Evolutionary conservation across 176 grass and related monocot species (phyloP), one percentile per base, ranked within the genome.

Genomic region (Neostapfia colusana): DNA sequence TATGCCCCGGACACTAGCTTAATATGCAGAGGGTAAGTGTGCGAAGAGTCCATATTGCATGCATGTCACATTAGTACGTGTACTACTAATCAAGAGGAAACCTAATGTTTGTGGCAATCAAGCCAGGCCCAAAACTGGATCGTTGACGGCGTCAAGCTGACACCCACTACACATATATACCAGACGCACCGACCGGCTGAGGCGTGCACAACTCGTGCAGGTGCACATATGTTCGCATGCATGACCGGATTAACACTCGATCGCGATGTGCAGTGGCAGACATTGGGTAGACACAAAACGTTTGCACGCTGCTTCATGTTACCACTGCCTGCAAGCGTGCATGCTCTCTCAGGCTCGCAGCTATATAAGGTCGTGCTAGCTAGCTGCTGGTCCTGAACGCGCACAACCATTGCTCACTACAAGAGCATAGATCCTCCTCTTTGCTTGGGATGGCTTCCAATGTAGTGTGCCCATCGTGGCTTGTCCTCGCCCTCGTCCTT

Each of bases 381-480:
- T 57, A 25, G n/a, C 9, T 25, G 54, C 4, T 54, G 1, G 2
- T 20, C 49, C 16, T 51, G 6, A 51, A 4, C 4, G 16, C 44
- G 3, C 2, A 55, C 7, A 54, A 3, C 20, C 51, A 54, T 21
- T 54, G 51, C 51, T 54, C 8, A 57, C 21, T 25, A 57, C 8
- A n/a, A n/a, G 8, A 23, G 51, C 51, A 23, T 10, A 56, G 1
- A 10, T 25, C 24, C 53, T n/a, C 20, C 12, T 51, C 49, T 57
- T 5, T 24, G 54, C 54, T 57, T 57, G 54, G 1, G 54, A 57
- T 57, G 54, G 21, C 54, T 25, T 57, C 31, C 50, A 58, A 37
- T 0, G 28, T 18, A 23, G 49, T 18, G 31, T 70, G 24, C 15
- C 53, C 66, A 48, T n/a, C n/a, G n/a, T 87, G 72, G 65, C 57